A percentile compares a stretch with the other conserved stretches of the same genome.
Conservation (phyloP, 2,329 filamentous ascomycete genomes). For the Fragosphaeria purpurea region DNA sequence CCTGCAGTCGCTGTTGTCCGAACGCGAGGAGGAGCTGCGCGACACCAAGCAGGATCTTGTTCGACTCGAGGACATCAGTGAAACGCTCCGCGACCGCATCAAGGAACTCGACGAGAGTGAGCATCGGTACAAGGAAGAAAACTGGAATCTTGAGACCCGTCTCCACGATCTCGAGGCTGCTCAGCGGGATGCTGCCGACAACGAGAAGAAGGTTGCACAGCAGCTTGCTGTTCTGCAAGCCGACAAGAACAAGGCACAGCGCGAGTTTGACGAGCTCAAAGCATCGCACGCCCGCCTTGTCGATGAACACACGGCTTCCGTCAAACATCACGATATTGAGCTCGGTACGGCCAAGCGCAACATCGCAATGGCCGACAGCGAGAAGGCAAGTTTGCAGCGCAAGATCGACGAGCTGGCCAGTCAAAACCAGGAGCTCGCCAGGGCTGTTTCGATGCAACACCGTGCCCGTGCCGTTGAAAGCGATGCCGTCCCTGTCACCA, state of each 20-base stretch:
- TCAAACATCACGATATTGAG: constrained; percentile 84
- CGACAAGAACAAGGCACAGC: constrained; percentile 69
- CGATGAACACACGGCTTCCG: constrained; percentile 67
- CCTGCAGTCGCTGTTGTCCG: constrained; percentile 71
- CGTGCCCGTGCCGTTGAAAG: constrained; percentile 58
- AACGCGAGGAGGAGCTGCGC: constrained; percentile 81
- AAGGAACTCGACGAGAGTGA: constrained; percentile 85
- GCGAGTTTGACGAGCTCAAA: constrained; percentile 85
- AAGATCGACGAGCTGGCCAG: constrained; percentile 79
- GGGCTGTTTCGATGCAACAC: constrained; percentile 61
- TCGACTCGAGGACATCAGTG: constrained; percentile 70
- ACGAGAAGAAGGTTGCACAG: constrained; percentile 72
- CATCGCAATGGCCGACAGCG: constrained; percentile 65
- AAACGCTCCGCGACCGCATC: constrained; percentile 69
- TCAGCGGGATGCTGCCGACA: constrained; percentile 67
- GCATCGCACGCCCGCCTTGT: constrained; percentile 65
- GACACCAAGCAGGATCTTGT: constrained; percentile 64
- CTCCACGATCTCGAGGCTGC: constrained; percentile 71
- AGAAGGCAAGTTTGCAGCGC: constrained; percentile 66
- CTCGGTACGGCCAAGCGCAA: constrained; percentile 74
- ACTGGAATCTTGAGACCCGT: constrained; percentile 92
- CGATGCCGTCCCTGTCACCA: constrained; percentile 47
- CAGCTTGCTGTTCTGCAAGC: constrained; percentile 57
- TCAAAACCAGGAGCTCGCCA: constrained; percentile 86
- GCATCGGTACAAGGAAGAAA: constrained; percentile 94